These are phyloP conservation scores for Clonostachys chloroleuca DNA, from an alignment of 2,329 filamentous ascomycete species.

Conservation along the genomic window DNA sequence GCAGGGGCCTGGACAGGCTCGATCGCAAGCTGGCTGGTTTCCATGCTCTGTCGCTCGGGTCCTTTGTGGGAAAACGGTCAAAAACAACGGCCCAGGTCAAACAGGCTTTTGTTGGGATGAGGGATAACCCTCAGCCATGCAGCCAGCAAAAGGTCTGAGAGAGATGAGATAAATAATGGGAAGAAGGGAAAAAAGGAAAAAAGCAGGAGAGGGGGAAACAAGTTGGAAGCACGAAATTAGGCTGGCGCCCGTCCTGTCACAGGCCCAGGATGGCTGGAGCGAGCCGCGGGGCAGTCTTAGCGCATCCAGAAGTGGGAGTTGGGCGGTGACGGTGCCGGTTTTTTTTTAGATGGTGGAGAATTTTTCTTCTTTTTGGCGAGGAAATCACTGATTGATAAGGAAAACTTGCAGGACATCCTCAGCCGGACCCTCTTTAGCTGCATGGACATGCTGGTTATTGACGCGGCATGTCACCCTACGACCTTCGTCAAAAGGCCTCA, in stretches of 20 bases:
- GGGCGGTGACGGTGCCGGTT: not conserved
- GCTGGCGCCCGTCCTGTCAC: too few species aligned
- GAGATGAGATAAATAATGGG: not conserved
- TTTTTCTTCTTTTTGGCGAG: not conserved
- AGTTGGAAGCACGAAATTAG: too few species aligned
- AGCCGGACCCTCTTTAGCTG: too few species aligned
- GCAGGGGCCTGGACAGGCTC: slow-evolving; percentile 14
- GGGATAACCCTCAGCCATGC: not conserved
- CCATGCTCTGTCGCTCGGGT: slow-evolving; percentile 11
- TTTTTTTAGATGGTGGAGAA: not conserved
- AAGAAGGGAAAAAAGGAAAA: not conserved
- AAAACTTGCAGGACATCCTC: too few species aligned
- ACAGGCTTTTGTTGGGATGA: not conserved
- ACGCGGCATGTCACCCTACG: too few species aligned
- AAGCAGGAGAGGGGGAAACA: not conserved
- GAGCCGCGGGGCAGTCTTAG: not conserved
- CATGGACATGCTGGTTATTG: too few species aligned
- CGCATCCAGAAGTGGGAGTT: not conserved
- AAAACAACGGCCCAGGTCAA: not conserved
- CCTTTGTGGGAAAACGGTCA: too few species aligned
- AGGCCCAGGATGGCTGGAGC: not conserved
- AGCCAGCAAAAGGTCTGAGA: not conserved
- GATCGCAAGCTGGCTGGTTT: slow-evolving; percentile 20
- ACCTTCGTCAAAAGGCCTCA: too few species aligned
- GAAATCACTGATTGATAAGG: too few species aligned